Conservation (phyloP, 495 filamentous ascomycete species). For the Podospora sp. region DNA sequence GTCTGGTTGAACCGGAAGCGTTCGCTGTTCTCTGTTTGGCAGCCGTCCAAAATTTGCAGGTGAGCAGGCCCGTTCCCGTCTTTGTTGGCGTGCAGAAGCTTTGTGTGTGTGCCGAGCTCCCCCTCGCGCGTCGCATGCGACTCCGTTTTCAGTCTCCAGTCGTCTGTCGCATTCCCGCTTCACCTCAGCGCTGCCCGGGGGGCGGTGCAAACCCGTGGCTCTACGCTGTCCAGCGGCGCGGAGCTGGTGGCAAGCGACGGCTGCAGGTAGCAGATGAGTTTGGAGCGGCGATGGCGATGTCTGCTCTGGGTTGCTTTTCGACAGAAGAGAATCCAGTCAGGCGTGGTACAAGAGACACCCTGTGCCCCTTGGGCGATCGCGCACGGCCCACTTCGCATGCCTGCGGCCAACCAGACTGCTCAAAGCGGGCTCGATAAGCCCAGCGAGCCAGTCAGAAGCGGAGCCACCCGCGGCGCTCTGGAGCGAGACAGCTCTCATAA, state of each 20-base stretch:
- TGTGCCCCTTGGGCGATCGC: conserved; percentile 28
- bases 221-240: neutral
- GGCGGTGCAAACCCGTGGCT: neutral
- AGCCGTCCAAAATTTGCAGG: neutral
- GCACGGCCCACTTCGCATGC: conserved; percentile 29
- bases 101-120: neutral
- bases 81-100: neutral
- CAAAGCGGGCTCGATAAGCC: conserved; percentile 28
- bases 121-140: conserved; percentile 6
- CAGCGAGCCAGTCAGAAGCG: conserved; percentile 37
- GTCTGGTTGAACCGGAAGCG: conserved; percentile 15
- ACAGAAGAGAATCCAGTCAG: conserved; percentile 3
- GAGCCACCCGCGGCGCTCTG: conserved; percentile 30
- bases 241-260: neutral
- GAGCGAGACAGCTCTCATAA: conserved; percentile 39
- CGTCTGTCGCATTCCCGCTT: neutral
- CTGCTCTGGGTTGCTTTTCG: conserved; percentile 4
- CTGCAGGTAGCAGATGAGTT: neutral
- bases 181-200: neutral
- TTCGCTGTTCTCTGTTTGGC: neutral
- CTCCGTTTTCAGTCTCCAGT: neutral
- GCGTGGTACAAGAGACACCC: conserved; percentile 26
- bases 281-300: conserved; percentile 10
- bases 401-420: conserved; percentile 33
- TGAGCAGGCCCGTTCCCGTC: neutral